A percentile compares a stretch with the other conserved stretches of the same genome.
These are phyloP conservation scores for Gossypium raimondii DNA, from an alignment of 345 rosid species.

Conservation along the genomic window DNA sequence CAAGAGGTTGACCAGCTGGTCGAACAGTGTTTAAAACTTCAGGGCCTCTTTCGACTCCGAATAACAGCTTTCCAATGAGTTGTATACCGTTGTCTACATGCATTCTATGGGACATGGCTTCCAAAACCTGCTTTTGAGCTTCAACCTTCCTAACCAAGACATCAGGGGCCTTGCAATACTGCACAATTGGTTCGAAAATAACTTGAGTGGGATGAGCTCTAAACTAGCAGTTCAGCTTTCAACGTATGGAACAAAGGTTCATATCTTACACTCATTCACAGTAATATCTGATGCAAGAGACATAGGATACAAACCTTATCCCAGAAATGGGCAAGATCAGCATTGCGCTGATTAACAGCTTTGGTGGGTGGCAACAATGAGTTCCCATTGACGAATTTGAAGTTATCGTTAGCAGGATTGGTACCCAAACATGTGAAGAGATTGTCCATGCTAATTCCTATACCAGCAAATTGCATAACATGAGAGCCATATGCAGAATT, in stretches of 20 bases:
- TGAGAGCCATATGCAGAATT: no score
- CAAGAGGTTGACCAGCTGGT: constrained; percentile 77
- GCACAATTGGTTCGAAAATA: constrained; percentile 20
- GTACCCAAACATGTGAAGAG: no score
- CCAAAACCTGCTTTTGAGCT: constrained; percentile 81
- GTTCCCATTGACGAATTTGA: no score
- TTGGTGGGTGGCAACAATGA: no score
- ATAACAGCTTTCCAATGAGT: constrained; percentile 75
- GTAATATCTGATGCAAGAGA: constrained; percentile 1
- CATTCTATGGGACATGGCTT: constrained; percentile 69
- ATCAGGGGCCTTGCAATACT: constrained; percentile 93
- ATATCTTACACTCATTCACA: neutral
- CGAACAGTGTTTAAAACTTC: constrained; percentile 55
- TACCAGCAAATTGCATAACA: no score
- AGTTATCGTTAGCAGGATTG: no score
- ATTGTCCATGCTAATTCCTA: no score
- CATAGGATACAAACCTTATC: no score
- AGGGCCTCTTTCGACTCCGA: constrained; percentile 65
- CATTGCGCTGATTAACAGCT: no score
- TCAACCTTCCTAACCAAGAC: constrained; percentile 65
- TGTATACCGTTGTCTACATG: constrained; percentile 68
- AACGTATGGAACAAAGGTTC: neutral
- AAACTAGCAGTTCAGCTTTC: neutral
- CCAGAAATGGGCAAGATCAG: no score
- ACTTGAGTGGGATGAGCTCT: neutral